Evolutionary conservation across 176 grass and related monocot genomes (phyloP).

Genomic region (Aegilops speltoides): DNA sequence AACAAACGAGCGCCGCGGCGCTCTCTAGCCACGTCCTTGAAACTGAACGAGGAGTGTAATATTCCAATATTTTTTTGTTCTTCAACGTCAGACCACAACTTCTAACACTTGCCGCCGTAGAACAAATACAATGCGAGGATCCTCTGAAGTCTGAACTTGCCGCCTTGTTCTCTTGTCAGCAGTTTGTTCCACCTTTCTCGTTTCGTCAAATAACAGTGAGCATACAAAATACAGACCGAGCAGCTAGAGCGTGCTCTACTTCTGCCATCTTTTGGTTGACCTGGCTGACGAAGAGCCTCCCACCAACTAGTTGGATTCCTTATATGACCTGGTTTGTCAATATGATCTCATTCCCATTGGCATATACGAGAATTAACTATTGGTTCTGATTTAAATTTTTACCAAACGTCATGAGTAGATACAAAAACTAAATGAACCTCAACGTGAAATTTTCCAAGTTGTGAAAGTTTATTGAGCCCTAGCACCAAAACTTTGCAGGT

Average conservation of each 20-base stretch:
- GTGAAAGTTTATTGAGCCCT: background rate
- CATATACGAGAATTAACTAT: background rate
- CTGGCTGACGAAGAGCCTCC: conserved; percentile 32
- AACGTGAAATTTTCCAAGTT: background rate
- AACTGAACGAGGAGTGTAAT: too few relatives aligned
- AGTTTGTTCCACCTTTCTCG: conserved; percentile 5
- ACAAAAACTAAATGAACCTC: background rate
- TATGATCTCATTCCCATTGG: background rate
- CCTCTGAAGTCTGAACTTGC: background rate
- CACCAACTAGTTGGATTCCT: conserved; percentile 21
- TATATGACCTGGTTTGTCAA: conserved; percentile 28
- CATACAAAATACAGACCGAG: background rate
- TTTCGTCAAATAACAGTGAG: background rate
- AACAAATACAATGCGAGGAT: background rate
- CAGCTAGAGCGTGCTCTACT: background rate
- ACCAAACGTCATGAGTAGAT: background rate
- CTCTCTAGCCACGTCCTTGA: too few relatives aligned
- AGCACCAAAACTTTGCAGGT: background rate
- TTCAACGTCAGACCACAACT: too few relatives aligned
- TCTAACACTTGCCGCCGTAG: background rate
- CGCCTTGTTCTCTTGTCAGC: background rate
- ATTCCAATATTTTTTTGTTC: too few relatives aligned
- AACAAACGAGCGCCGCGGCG: too few relatives aligned
- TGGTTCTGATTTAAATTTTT: background rate
- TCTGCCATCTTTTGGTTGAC: conserved; percentile 52